Evolutionary conservation across 2,329 filamentous ascomycete species (phyloP), one percentile per base, ranked within the genome.

Genomic region (Colletotrichum sp.): DNA sequence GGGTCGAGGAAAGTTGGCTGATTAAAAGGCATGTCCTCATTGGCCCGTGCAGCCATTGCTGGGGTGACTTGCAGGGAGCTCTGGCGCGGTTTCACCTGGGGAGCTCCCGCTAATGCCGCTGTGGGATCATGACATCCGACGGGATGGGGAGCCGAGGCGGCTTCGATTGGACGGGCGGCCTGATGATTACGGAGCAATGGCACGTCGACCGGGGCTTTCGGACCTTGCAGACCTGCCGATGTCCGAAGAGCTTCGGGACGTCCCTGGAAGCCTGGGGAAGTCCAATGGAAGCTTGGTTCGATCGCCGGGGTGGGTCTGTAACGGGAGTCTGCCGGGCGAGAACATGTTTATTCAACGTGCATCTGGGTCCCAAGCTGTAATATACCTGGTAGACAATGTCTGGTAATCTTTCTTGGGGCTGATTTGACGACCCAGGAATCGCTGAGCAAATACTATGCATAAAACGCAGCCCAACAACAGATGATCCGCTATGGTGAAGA

Each of bases 31-130:
- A 68, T 16, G n/a, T 18, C 62, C 24, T 72, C 30, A 75, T 75
- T 75, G 69, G 73, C 73, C 55, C 63, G 73, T 68, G 69, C 52
- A 13, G 68, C 6, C 5, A 44, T 32, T 18, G 48, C 48, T 60
- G 60, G 60, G 67, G n/a, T 63, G 72, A 57, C 57, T 67, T 68
- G 55, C 73, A 64, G 73, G 72, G 73, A 75, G 69, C 73, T 72
- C 32, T 75, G 73, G 69, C 39, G 44, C 57, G 55, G 73, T 75
- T 75, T 75, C 69, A 68, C 69, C 69, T 64, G 55, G 62, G 60
- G 36, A 72, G 69, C 73, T 75, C 63, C 73, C 73, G 69, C 73
- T 72, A 68, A 68, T 68, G 73, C 73, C 73, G 63, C 63, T 75
- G 44, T 75, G 69, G 69, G 73, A 75, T 72, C 73, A 72, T 75